Evolutionary conservation across 768 basidiomycete species (phyloP).

Genomic region (Leccinum obscurum): DNA sequence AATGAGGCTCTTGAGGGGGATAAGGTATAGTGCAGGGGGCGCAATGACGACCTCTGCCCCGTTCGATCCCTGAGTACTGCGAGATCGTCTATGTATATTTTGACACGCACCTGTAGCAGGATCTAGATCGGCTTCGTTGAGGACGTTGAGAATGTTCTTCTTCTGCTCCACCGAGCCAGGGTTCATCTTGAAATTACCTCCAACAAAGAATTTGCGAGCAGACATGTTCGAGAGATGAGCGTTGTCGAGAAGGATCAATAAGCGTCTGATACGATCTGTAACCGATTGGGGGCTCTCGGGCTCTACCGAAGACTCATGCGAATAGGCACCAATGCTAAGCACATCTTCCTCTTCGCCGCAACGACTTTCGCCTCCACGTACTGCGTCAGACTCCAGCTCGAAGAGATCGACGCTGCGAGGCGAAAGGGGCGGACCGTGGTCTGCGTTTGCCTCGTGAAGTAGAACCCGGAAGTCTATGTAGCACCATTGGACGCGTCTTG

Average conservation of each 20-base stretch:
- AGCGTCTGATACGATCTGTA: constrained; percentile 1
- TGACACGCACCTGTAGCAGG: constrained; percentile 61
- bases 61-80: constrained; percentile 12
- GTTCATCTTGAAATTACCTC: constrained; percentile 99
- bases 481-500: constrained; percentile 31
- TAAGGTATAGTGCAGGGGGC: constrained; percentile 86
- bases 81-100: background rate
- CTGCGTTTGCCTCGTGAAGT: constrained; percentile 28
- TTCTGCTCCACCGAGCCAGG: constrained; percentile 65
- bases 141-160: constrained; percentile 57
- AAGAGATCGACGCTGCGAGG: constrained; percentile 13
- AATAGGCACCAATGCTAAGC: too few species aligned
- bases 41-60: constrained; percentile 87
- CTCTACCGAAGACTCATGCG: constrained; percentile 5
- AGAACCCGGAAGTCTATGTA: constrained; percentile 29
- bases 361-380: too few species aligned
- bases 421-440: constrained; percentile 26
- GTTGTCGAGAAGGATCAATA: background rate
- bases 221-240: background rate
- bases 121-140: constrained; percentile 84
- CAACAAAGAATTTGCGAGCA: constrained; percentile 87
- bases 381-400: too few species aligned
- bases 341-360: too few species aligned
- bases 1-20: too few species aligned
- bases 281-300: background rate